phyloP scores from a whole-genome alignment of 148 eudicot species.

The Nepenthes gracilis region DNA sequence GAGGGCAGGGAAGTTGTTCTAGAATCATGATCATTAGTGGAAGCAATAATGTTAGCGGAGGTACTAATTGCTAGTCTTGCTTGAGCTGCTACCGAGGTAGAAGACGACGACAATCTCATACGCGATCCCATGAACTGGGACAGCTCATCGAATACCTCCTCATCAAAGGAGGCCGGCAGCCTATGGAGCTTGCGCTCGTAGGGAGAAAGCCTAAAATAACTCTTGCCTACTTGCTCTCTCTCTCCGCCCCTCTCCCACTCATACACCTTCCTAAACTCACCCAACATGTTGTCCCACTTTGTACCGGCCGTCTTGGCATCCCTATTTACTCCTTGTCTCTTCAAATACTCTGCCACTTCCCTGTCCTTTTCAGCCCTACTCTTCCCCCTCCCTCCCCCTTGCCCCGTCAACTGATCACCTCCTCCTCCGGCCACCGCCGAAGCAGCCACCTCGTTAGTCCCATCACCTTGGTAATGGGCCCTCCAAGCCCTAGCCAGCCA shows the following conservation, averaged over 20 bases:
- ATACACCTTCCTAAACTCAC: conserved; percentile 75
- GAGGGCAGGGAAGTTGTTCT: conserved; percentile 5
- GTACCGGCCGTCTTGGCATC: conserved; percentile 87
- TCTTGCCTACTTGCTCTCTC: conserved; percentile 48
- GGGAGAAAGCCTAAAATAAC: conserved; percentile 63
- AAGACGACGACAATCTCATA: conserved; percentile 31
- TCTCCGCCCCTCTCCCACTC: conserved; percentile 85
- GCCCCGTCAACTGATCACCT: neutral
- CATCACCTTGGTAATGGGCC: conserved; percentile 46
- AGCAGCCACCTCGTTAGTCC: conserved; percentile 1
- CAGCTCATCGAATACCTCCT: conserved; percentile 75
- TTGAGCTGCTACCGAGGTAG: neutral
- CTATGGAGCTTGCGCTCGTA: conserved; percentile 66
- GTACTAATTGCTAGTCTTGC: too few species aligned
- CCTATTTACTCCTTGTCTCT: conserved; percentile 46
- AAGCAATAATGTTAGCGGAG: neutral
- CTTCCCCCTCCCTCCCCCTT: conserved; percentile 37
- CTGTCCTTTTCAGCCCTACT: conserved; percentile 68
- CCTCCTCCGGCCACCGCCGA: neutral
- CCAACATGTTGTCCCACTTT: conserved; percentile 92
- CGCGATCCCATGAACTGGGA: conserved; percentile 74
- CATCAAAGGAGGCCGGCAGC: conserved; percentile 82
- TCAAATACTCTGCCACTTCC: conserved; percentile 61
- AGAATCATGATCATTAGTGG: conserved; percentile 13
- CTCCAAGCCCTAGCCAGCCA: conserved; percentile 76